phyloP scores from a whole-genome alignment of 148 eudicot genomes.

The Chenopodium quinoa region DNA sequence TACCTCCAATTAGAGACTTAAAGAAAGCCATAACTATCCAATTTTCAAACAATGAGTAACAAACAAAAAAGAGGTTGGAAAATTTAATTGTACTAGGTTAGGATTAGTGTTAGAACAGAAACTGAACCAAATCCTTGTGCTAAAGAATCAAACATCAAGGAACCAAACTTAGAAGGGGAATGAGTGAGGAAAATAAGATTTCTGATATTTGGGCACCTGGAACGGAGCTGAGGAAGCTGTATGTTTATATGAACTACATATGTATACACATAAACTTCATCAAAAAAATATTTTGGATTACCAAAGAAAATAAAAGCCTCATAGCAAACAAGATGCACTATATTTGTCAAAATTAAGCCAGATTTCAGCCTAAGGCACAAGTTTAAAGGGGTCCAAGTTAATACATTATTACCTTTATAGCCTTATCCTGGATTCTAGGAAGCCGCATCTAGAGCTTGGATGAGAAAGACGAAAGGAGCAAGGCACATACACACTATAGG shows the following conservation, averaged over 20 bases:
- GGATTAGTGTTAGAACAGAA: not conserved
- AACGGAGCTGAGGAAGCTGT: not conserved
- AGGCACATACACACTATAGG: not conserved
- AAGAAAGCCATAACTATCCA: not conserved
- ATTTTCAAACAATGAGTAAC: not conserved
- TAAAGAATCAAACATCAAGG: not conserved
- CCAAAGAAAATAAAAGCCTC: not conserved
- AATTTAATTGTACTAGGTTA: not conserved
- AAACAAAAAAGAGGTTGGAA: not conserved
- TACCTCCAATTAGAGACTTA: not conserved
- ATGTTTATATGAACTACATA: not conserved
- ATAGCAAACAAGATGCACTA: no score
- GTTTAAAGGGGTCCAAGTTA: no score
- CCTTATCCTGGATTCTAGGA: no score
- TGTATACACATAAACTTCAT: not conserved
- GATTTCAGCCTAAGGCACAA: not conserved
- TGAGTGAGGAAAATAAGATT: not conserved
- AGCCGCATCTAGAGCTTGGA: not conserved
- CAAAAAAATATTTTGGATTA: not conserved
- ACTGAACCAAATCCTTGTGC: not conserved
- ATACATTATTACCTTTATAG: no score
- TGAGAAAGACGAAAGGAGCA: not conserved
- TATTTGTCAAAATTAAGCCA: not conserved
- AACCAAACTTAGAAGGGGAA: not conserved
- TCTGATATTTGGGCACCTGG: not conserved